Conservation (phyloP, 352 stramenopile species). For the Poterioochromonas sp. region DNA sequence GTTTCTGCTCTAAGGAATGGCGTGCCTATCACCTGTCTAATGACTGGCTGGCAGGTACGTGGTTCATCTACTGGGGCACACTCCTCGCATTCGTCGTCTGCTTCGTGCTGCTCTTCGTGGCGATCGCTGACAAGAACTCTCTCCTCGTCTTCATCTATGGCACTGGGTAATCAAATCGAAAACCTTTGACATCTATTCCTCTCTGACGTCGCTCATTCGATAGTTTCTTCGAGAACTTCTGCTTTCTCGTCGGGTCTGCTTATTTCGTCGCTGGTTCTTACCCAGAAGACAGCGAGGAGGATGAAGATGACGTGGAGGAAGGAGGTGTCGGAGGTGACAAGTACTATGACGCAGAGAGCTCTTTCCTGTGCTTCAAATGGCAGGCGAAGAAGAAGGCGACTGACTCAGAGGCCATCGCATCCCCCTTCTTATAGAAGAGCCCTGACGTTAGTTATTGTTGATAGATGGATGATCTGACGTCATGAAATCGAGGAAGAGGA, state of each 20-base stretch:
- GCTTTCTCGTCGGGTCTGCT: not conserved
- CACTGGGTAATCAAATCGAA: not conserved
- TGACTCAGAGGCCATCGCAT: too few species aligned
- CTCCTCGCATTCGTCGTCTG: not conserved
- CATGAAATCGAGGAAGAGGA: too few species aligned
- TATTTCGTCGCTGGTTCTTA: not conserved
- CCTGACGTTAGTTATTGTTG: too few species aligned
- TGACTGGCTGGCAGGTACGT: conserved; percentile 13
- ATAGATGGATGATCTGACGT: too few species aligned
- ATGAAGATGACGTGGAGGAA: too few species aligned
- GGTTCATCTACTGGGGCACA: conserved; percentile 12
- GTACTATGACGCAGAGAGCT: too few species aligned
- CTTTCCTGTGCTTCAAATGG: too few species aligned
- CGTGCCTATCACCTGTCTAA: not conserved
- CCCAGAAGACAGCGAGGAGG: too few species aligned
- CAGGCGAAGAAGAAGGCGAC: too few species aligned
- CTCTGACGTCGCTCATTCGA: not conserved
- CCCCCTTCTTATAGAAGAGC: too few species aligned
- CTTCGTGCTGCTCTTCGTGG: not conserved
- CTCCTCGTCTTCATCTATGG: not conserved
- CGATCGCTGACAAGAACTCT: not conserved
- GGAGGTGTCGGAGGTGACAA: too few species aligned
- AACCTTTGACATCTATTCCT: not conserved
- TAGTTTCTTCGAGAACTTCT: not conserved
- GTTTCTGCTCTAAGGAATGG: not conserved